Percentiles rank a stretch among this genome's conserved stretches.
phyloP scores from a whole-genome alignment of 1,284 basidiomycete genomes.

The Malassezia brasiliensis region DNA sequence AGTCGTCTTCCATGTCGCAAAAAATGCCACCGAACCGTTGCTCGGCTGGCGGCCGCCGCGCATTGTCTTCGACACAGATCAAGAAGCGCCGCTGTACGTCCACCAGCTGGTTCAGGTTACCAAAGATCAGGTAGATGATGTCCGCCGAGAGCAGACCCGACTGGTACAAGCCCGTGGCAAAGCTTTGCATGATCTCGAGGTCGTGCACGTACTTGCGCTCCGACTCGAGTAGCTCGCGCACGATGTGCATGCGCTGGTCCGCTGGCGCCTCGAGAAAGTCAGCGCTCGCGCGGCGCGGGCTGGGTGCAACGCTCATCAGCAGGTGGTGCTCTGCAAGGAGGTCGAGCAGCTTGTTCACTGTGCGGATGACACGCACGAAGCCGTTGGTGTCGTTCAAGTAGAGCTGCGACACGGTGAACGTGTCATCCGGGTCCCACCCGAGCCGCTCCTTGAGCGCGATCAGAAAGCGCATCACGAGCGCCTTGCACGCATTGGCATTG shows the following conservation, averaged over 20 bases:
- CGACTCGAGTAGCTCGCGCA: constrained; percentile 78
- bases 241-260: constrained; percentile 65
- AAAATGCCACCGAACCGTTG: constrained; percentile 53
- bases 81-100: constrained; percentile 96
- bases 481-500: constrained; percentile 67
- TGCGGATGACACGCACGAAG: constrained; percentile 82
- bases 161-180: constrained; percentile 56
- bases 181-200: constrained; percentile 70
- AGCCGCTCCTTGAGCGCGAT: constrained; percentile 54
- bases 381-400: constrained; percentile 86
- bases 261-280: constrained; percentile 34
- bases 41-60: constrained; percentile 59
- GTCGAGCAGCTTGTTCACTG: constrained; percentile 78
- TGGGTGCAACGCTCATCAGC: constrained; percentile 51
- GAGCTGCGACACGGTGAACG: constrained; percentile 60
- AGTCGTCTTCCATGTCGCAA: constrained; percentile 66
- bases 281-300: background rate
- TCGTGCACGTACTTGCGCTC: constrained; percentile 98
- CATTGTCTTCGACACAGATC: constrained; percentile 61
- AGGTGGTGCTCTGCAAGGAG: constrained; percentile 66
- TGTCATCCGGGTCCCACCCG: constrained; percentile 51
- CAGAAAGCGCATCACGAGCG: constrained; percentile 53
- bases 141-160: constrained; percentile 80
- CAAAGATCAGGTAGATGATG: constrained; percentile 88
- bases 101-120: constrained; percentile 84